Conservation (phyloP, 108 stramenopile species). For the Pseudonitzschia delicatissima region DNA sequence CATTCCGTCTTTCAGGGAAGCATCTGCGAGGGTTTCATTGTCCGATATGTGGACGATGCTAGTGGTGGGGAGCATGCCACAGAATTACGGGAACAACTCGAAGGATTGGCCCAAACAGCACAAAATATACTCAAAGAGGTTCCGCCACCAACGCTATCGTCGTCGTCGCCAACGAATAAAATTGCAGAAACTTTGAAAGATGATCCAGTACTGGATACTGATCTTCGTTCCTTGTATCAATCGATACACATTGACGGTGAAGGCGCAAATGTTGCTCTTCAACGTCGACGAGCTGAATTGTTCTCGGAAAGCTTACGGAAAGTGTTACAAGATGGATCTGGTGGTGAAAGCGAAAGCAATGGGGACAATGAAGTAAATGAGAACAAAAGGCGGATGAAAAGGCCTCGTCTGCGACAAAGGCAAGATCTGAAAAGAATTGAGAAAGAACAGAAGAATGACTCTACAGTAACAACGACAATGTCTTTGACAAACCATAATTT, state of each 20-base stretch:
- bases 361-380: neutral
- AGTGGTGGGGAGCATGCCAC: neutral
- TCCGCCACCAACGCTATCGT: neutral
- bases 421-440: neutral
- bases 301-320: constrained; percentile 1
- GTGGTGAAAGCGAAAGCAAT: neutral
- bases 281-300: neutral
- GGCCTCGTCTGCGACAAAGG: neutral
- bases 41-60: constrained; percentile 57
- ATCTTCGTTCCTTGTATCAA: neutral
- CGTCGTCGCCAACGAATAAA: neutral
- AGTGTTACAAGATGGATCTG: neutral
- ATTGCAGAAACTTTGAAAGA: neutral
- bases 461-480: neutral
- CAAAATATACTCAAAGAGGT: constrained; percentile 36
- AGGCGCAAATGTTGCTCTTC: neutral
- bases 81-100: constrained; percentile 12
- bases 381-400: neutral
- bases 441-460: neutral
- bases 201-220: neutral
- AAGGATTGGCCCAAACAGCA: constrained; percentile 27
- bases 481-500: constrained; percentile 1
- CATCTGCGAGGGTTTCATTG: constrained; percentile 78
- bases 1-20: constrained; percentile 71
- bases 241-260: neutral